Percentiles rank a stretch among this genome's conserved stretches.
These are phyloP conservation scores for Biscutella laevigata DNA, from an alignment of 441 rosid genomes.

Conservation along the genomic window DNA sequence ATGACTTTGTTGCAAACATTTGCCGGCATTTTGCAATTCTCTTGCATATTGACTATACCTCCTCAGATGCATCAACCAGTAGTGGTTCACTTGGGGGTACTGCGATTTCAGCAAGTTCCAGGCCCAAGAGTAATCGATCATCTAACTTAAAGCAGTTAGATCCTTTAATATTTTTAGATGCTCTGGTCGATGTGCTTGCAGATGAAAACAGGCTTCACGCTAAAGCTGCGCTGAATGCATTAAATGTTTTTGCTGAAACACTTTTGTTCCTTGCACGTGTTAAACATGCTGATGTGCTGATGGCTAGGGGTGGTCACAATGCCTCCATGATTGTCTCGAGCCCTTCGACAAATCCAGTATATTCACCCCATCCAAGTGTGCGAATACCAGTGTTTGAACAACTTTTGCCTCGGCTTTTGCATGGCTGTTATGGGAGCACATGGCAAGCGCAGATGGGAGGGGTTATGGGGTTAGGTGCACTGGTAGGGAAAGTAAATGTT, in stretches of 20 bases:
- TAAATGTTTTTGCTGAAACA: constrained; percentile 85
- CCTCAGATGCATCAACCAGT: constrained; percentile 47
- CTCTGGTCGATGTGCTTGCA: constrained; percentile 89
- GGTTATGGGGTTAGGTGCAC: constrained; percentile 95
- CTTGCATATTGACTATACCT: constrained; percentile 63
- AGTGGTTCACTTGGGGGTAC: constrained; percentile 40
- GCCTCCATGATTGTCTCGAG: constrained; percentile 98
- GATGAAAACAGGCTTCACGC: constrained; percentile 92
- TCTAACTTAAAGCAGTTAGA: constrained; percentile 85
- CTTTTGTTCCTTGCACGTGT: constrained; percentile 87
- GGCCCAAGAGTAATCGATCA: constrained; percentile 49
- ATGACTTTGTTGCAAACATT: constrained; percentile 74
- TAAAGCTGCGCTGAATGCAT: constrained; percentile 84
- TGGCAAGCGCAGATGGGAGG: constrained; percentile 99
- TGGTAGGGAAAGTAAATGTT: constrained; percentile 98
- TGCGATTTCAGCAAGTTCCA: constrained; percentile 52
- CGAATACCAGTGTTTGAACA: constrained; percentile 97
- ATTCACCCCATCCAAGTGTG: constrained; percentile 92
- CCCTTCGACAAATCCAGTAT: constrained; percentile 98
- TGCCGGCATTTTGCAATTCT: constrained; percentile 96
- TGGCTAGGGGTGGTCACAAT: constrained; percentile 91
- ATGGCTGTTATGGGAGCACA: constrained; percentile 91
- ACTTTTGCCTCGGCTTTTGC: constrained; percentile 93
- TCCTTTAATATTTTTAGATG: constrained; percentile 86
- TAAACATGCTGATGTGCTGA: constrained; percentile 76